Percentiles rank a stretch among this genome's conserved stretches.
Conservation (phyloP, 768 basidiomycete genomes). For the Boletus coccyginus region DNA sequence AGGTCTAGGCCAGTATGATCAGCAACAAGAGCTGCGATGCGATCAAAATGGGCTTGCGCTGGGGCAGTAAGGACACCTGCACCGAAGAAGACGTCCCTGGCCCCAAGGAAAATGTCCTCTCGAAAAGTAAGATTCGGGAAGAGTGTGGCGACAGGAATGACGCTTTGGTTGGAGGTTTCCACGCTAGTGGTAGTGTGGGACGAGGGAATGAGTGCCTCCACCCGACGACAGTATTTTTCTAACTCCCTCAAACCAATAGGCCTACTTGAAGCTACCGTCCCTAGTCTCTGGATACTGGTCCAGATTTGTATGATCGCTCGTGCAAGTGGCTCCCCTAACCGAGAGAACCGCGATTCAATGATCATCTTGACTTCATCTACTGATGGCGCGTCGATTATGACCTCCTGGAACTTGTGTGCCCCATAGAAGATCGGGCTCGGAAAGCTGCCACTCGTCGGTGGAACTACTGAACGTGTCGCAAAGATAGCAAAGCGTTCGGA, state of each 20-base stretch:
- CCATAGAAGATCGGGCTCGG: conserved; percentile 75
- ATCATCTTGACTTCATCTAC: conserved; percentile 69
- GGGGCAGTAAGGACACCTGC: conserved; percentile 53
- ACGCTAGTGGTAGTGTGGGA: conserved; percentile 44
- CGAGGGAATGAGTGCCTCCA: conserved; percentile 58
- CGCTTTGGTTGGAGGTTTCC: conserved; percentile 21
- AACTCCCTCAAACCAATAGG: conserved; percentile 77
- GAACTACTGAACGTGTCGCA: conserved; percentile 73
- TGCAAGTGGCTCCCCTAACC: conserved; percentile 49
- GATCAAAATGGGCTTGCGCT: conserved; percentile 47
- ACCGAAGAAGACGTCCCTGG: conserved; percentile 90
- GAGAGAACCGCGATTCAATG: conserved; percentile 62
- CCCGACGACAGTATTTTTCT: conserved; percentile 77
- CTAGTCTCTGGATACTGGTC: conserved; percentile 54
- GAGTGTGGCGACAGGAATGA: conserved; percentile 39
- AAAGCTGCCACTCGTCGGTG: conserved; percentile 47
- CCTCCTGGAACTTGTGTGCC: conserved; percentile 77
- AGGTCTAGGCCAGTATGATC: conserved; percentile 61
- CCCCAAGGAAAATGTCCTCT: conserved; percentile 87
- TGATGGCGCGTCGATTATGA: conserved; percentile 60
- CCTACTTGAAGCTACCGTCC: conserved; percentile 50
- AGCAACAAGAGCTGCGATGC: conserved; percentile 54
- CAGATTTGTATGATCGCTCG: conserved; percentile 65
- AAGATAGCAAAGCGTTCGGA: conserved; percentile 82
- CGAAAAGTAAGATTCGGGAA: conserved; percentile 74